A percentile compares a stretch with the other conserved stretches of the same genome.
Evolutionary conservation across 345 rosid species (phyloP).

Genomic region (Theobroma cacao): DNA sequence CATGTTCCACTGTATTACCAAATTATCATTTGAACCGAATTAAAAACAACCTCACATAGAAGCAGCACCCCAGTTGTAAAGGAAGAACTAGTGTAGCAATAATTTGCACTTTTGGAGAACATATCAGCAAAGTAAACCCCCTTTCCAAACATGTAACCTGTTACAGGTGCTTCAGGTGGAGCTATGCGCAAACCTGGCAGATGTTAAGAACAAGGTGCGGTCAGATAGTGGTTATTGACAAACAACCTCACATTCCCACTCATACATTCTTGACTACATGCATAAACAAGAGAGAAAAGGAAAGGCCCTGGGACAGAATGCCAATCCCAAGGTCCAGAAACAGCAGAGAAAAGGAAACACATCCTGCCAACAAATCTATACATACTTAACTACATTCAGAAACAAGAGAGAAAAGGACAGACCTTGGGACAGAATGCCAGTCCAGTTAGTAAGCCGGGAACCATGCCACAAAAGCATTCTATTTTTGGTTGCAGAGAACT

Average conservation of each 20-base stretch:
- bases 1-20: background rate
- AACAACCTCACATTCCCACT: background rate
- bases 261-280: background rate
- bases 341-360: background rate
- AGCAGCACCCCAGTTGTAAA: constrained; percentile 69
- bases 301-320: constrained; percentile 77
- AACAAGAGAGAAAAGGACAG: constrained; percentile 14
- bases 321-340: constrained; percentile 51
- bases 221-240: constrained; percentile 14
- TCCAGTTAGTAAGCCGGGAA: constrained; percentile 92
- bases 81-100: constrained; percentile 56
- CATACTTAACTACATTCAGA: background rate
- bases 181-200: constrained; percentile 84
- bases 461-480: constrained; percentile 97
- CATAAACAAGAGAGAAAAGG: constrained; percentile 12
- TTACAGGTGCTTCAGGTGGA: constrained; percentile 93
- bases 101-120: constrained; percentile 97
- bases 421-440: constrained; percentile 98
- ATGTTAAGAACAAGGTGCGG: constrained; percentile 16
- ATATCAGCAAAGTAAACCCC: constrained; percentile 96
- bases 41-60: constrained; percentile 67
- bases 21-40: background rate
- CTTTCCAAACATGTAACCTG: constrained; percentile 95
- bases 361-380: background rate
- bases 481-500: constrained; percentile 62